Conservation (phyloP, 2,329 filamentous ascomycete genomes). For the Talaromyces sp. region DNA sequence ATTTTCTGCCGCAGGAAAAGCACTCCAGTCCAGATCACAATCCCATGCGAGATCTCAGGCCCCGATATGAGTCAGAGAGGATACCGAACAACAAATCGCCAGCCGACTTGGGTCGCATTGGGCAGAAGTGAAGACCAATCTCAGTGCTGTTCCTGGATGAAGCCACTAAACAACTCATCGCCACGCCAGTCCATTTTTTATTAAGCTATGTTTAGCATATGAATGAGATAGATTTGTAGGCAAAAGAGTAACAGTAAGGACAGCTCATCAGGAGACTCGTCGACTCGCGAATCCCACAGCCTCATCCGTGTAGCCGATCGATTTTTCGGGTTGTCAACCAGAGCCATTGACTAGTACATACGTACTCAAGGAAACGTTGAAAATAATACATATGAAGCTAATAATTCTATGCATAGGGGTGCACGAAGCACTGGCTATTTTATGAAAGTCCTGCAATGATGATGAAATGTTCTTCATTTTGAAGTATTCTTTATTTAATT, state of each 20-base stretch:
- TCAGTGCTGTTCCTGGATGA: slow-evolving; percentile 6
- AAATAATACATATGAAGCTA: no score
- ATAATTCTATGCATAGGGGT: no score
- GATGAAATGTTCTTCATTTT: no score
- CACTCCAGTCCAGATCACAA: background rate
- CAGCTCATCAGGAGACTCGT: background rate
- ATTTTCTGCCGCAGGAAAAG: background rate
- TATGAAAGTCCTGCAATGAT: no score
- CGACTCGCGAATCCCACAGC: background rate
- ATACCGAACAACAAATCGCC: background rate
- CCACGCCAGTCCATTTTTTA: background rate
- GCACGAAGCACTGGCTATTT: no score
- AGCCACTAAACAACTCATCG: background rate
- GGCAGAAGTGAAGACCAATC: slow-evolving; percentile 1
- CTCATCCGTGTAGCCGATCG: background rate
- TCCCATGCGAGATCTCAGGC: background rate
- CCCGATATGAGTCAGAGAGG: background rate
- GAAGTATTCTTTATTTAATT: no score
- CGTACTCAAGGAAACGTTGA: no score
- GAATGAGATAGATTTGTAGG: background rate
- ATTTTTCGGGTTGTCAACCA: background rate
- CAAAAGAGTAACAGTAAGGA: background rate
- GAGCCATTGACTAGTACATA: background rate
- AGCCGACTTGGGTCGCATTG: background rate
- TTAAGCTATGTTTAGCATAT: background rate